Evolutionary conservation across 2,329 filamentous ascomycete species (phyloP).

Genomic region (Aspergillus flavus): DNA sequence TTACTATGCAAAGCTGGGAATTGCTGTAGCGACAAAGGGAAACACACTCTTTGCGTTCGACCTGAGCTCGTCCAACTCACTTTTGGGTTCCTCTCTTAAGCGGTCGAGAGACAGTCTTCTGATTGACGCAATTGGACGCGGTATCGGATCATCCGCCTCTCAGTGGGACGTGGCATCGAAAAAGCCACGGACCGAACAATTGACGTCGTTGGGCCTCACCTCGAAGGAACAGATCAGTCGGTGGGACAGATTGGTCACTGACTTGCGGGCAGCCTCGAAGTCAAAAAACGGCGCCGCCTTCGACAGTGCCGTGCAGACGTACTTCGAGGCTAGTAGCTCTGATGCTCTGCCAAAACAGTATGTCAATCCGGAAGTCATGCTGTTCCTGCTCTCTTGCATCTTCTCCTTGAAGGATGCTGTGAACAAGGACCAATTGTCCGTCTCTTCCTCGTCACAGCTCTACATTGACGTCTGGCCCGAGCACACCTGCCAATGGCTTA

Average conservation of each 20-base stretch:
- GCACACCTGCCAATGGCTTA: slow-evolving; percentile 45
- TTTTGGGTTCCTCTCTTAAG: slow-evolving; percentile 37
- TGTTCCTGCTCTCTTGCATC: slow-evolving; percentile 43
- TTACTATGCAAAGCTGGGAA: slow-evolving; percentile 48
- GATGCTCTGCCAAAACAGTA: slow-evolving; percentile 31
- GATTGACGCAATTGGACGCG: slow-evolving; percentile 47
- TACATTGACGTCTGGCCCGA: slow-evolving; percentile 40
- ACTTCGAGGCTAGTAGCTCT: slow-evolving; percentile 28
- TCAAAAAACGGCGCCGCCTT: slow-evolving; percentile 34
- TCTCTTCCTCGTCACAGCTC: slow-evolving; percentile 31
- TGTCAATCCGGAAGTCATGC: slow-evolving; percentile 40
- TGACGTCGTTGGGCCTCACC: slow-evolving; percentile 35
- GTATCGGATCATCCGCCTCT: slow-evolving; percentile 37
- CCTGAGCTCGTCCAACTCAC: slow-evolving; percentile 36
- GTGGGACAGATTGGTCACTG: slow-evolving; percentile 37
- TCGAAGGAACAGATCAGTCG: slow-evolving; percentile 34
- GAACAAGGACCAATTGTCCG: slow-evolving; percentile 26
- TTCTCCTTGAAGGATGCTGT: slow-evolving; percentile 33
- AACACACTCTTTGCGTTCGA: slow-evolving; percentile 50
- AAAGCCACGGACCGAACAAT: slow-evolving; percentile 33
- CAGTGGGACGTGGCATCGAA: slow-evolving; percentile 34
- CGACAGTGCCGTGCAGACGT: slow-evolving; percentile 36
- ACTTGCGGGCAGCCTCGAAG: slow-evolving; percentile 31
- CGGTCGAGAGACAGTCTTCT: slow-evolving; percentile 43
- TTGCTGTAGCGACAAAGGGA: slow-evolving; percentile 45